Base-by-base conservation (phyloP, 139 green algal species). In the Haematococcus sp. region DNA sequence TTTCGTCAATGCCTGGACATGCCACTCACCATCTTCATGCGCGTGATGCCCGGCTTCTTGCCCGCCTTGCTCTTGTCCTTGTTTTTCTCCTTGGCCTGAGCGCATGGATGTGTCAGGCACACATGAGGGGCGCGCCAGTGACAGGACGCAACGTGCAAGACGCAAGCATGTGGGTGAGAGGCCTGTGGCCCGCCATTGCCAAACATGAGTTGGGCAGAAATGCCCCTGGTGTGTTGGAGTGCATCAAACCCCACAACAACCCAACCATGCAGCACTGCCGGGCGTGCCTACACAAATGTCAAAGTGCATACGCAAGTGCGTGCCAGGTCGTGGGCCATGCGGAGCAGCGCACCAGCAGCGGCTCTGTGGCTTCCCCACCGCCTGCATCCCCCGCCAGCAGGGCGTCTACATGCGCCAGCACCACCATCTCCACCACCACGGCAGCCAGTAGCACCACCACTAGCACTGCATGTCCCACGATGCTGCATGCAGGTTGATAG, bases 361-460 rank as follows among this genome's bases (percentile, higher is more conserved):
- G 31, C 31, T 74, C 51, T 17, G 23, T 49, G 7, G 40, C 7
- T 19, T 49, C 40, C 11, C 40, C 40, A 7, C 11, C 40, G 40
- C 40, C 40, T 11, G 40, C 51, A 27, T 74, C 51, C 51, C 68
- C 51, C 28, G 22, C 23, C 7, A 63, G 15, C 51, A 74, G 20
- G 32, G 52, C 52, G 5, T 51, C 51, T 3, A 65, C 49, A 25
- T 64, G 51, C 27, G 63, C 40, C 4, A 19, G 16, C 49, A 74
- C 30, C 2, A 74, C 51, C 68, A 74, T 22, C 49, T 74, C 68
- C 4, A 49, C 51, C 30, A 74, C 31, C 68, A 74, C 31, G 9
- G 35, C 25, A 7, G 30, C 31, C 52, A 74, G 49, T 7, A 63
- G 68, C 19, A 59, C 25, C n/a, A 74, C 23, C 2, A 74, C 13